These are phyloP conservation scores for Ceratocystis papillata DNA, from an alignment of 2,329 filamentous ascomycete species.

Conservation along the genomic window DNA sequence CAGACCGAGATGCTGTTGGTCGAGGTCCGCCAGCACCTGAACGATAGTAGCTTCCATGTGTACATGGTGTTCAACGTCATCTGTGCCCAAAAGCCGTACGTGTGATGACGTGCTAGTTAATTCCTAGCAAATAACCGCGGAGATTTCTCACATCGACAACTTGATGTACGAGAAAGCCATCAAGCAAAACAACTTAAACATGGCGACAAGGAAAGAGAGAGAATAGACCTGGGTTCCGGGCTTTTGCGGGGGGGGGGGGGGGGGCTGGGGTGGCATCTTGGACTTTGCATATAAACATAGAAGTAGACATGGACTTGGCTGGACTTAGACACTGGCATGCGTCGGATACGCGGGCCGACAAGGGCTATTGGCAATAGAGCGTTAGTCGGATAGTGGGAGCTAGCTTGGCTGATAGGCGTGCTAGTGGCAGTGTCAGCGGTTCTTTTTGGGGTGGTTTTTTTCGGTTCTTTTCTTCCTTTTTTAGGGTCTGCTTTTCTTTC, in stretches of 20 bases:
- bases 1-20: slow-evolving; percentile 39
- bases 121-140: too few species aligned
- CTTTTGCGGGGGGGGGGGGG: too few species aligned
- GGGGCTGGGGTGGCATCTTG: background rate
- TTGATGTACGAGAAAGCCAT: background rate
- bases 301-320: background rate
- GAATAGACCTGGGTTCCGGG: background rate
- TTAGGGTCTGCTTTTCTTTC: too few species aligned
- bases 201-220: background rate
- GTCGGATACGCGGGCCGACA: background rate
- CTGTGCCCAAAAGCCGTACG: slow-evolving; percentile 33
- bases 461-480: too few species aligned
- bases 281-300: background rate
- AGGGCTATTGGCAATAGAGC: too few species aligned
- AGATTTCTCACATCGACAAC: too few species aligned
- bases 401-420: too few species aligned
- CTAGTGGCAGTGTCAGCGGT: too few species aligned
- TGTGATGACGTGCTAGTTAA: background rate
- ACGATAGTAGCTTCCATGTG: slow-evolving; percentile 32
- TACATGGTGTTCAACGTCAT: slow-evolving; percentile 36
- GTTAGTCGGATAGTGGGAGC: too few species aligned
- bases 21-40: slow-evolving; percentile 35
- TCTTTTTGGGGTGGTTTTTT: too few species aligned
- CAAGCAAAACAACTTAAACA: background rate
- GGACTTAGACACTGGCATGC: background rate